A percentile compares a stretch with the other conserved stretches of the same genome.
Evolutionary conservation across 257 asterid genomes (phyloP).

Genomic region (Verbena officinalis): DNA sequence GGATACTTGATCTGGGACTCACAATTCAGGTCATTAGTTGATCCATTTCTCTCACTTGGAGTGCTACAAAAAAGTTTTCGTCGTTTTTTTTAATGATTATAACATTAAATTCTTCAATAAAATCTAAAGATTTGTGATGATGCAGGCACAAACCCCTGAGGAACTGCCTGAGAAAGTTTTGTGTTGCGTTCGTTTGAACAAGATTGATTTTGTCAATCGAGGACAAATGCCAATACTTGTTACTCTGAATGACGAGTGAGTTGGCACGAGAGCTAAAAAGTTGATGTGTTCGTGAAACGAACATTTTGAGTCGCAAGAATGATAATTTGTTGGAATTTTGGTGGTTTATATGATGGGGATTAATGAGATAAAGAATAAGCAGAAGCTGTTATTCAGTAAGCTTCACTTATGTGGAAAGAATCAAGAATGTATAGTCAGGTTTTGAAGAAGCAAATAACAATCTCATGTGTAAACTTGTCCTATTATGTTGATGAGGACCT

Average conservation of each 20-base stretch:
- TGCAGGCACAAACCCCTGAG: slow-evolving; percentile 79
- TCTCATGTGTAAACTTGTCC: slow-evolving; percentile 6
- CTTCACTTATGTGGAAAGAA: not conserved
- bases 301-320: slow-evolving; percentile 20
- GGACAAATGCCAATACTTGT: slow-evolving; percentile 68
- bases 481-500: slow-evolving; percentile 14
- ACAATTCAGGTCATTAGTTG: slow-evolving; percentile 72
- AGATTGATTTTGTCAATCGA: slow-evolving; percentile 63
- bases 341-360: slow-evolving; percentile 18
- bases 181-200: slow-evolving; percentile 71
- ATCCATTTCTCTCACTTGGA: not conserved
- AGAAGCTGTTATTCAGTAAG: slow-evolving; percentile 13
- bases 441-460: slow-evolving; percentile 9
- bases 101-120: too few relatives aligned
- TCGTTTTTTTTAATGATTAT: too few relatives aligned
- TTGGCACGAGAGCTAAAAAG: slow-evolving; percentile 7
- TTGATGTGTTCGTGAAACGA: slow-evolving; percentile 14
- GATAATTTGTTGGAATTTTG: slow-evolving; percentile 6
- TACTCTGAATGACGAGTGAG: slow-evolving; percentile 23
- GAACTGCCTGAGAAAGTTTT: slow-evolving; percentile 90
- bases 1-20: slow-evolving; percentile 82
- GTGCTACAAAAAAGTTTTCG: not conserved
- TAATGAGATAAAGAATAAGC: slow-evolving; percentile 13
- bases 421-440: not conserved
- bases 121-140: slow-evolving; percentile 3